Percentiles rank a stretch among this genome's conserved stretches.
phyloP scores from a whole-genome alignment of 306 rosid species.

The Argentina anserina region DNA sequence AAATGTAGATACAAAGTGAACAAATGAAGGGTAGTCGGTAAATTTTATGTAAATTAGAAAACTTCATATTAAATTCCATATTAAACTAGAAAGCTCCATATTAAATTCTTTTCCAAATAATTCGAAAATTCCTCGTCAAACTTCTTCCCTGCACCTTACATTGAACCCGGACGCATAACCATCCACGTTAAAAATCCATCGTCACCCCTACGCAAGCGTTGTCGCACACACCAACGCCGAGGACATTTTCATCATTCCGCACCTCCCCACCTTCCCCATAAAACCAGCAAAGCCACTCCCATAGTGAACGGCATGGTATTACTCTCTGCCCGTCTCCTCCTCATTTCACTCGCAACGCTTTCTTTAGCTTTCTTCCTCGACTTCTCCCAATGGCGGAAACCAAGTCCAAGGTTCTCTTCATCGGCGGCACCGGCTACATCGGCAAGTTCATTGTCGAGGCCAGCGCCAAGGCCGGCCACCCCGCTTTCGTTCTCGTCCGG shows the following conservation, averaged over 20 bases:
- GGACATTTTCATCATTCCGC: neutral
- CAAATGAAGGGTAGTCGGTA: too few species aligned
- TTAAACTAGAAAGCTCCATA: too few species aligned
- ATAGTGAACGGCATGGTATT: neutral
- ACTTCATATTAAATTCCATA: too few species aligned
- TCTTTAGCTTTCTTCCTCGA: neutral
- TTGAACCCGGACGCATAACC: neutral
- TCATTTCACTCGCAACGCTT: neutral
- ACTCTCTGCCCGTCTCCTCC: neutral
- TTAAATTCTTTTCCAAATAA: too few species aligned
- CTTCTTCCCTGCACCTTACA: too few species aligned
- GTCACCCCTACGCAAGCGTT: neutral
- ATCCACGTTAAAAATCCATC: neutral
- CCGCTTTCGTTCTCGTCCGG: constrained; percentile 30
- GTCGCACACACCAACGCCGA: neutral
- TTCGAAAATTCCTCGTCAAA: too few species aligned
- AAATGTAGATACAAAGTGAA: too few species aligned
- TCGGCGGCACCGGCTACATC: constrained; percentile 40
- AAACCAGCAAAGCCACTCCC: neutral
- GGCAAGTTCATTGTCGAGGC: constrained; percentile 42
- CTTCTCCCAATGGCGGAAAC: constrained; percentile 11
- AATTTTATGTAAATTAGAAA: too few species aligned
- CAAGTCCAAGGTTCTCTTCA: constrained; percentile 31
- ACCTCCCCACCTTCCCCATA: neutral
- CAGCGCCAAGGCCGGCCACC: constrained; percentile 39